Evolutionary conservation across 2,329 filamentous ascomycete genomes (phyloP), one percentile per base, ranked within the genome.

Genomic region (Penicillium sp.): DNA sequence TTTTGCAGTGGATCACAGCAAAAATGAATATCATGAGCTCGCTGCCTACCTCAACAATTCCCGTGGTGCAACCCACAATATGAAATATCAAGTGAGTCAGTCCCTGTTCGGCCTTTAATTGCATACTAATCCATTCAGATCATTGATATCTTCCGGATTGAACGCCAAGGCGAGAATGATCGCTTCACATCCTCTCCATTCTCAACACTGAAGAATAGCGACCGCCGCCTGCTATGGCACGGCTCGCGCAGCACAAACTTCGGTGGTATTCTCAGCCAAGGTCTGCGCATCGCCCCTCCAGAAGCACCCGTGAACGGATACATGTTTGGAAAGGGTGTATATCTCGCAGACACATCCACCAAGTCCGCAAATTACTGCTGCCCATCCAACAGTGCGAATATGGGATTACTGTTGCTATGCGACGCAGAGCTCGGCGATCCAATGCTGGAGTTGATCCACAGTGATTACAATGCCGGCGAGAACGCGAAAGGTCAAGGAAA

Each of bases 291-390:
- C 63, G 92, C 92, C 7, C 92, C 92, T 0, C 78, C 77, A 1
- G 78, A 96, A 72, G 92, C 92, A 0, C 92, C 91, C 0, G 87
- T 87, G 0, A 84, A 81, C 4, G 91, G 91, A 1, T 92, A 93
- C 78, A 93, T 93, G 89, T 96, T 96, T 64, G 92, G 89, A 56
- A 96, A 96, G 74, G 92, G 92, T 45, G 89, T 96, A 47, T 96
- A 96, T 70, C 83, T 96, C 2, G 91, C 91, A 2, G 91, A 96
- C 67, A 92, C 92, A 82, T 89, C 86, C 0, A 89, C 85, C 70
- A 96, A 96, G 76, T 92, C 88, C 2, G 91, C 91, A 16, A 85
- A 85, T 66, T 96, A 96, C 77, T 95, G 91, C 71, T 83, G 74
- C 52, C 71, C 85, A 0, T 71, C 76, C 62, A 82, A 78, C 58